Evolutionary conservation across 2,329 filamentous ascomycete species (phyloP).

Genomic region (Fusarium duplospermum): DNA sequence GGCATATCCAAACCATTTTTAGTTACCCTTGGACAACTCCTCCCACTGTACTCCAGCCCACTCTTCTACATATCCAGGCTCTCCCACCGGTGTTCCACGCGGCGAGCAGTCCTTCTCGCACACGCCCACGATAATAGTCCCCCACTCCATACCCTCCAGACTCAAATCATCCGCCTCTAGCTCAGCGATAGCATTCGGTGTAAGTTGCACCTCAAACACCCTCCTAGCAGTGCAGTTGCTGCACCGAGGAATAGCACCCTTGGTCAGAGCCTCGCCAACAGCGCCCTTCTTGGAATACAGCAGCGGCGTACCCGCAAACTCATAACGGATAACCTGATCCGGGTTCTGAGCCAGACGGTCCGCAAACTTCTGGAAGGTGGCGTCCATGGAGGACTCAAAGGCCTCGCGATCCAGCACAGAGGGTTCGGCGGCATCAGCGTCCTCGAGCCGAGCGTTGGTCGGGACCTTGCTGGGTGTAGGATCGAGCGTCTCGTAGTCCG

Average conservation of each 20-base stretch:
- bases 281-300: conserved; percentile 84
- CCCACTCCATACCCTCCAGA: conserved; percentile 96
- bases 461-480: conserved; percentile 63
- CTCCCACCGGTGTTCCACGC: conserved; percentile 66
- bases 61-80: conserved; percentile 87
- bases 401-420: conserved; percentile 73
- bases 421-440: conserved; percentile 54
- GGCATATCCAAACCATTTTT: conserved; percentile 16
- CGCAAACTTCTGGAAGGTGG: conserved; percentile 83
- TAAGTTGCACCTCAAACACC: conserved; percentile 92
- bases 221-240: conserved; percentile 78
- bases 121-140: conserved; percentile 87
- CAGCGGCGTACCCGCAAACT: conserved; percentile 78
- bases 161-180: conserved; percentile 81
- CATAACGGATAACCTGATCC: conserved; percentile 84
- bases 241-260: conserved; percentile 76
- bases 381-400: conserved; percentile 81
- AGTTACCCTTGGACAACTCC: conserved; percentile 66
- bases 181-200: conserved; percentile 89
- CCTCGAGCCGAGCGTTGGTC: conserved; percentile 58
- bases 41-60: conserved; percentile 99
- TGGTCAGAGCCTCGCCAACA: conserved; percentile 73
- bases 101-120: conserved; percentile 84
- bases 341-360: conserved; percentile 83
- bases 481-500: conserved; percentile 90